A percentile compares a stretch with the other conserved stretches of the same genome.
These are phyloP conservation scores for Candida tammaniensis DNA, from an alignment of 805 yeast species.

Conservation along the genomic window DNA sequence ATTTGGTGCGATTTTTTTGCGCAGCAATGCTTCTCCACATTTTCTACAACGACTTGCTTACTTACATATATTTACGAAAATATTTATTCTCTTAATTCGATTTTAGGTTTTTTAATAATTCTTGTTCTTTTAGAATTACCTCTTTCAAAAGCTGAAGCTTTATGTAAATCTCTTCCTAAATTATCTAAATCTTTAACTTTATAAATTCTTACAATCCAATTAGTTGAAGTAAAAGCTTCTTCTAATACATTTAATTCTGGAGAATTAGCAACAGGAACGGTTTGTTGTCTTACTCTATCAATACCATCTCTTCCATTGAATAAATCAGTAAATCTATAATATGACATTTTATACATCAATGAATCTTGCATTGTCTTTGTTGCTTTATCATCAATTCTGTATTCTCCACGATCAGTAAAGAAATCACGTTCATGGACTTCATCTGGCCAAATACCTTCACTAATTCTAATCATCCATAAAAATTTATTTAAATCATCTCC, in stretches of 20 bases:
- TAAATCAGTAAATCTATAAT: conserved; percentile 77
- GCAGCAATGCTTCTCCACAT: conserved; percentile 1
- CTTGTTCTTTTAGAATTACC: conserved; percentile 36
- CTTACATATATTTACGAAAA: not conserved
- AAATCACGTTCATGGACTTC: conserved; percentile 83
- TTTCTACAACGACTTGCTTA: not conserved
- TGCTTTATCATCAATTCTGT: conserved; percentile 79
- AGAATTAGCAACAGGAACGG: conserved; percentile 50
- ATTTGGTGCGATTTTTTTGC: not conserved
- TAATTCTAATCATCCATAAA: conserved; percentile 97
- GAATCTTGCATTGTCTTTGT: conserved; percentile 84
- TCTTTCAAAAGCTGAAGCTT: conserved; percentile 54
- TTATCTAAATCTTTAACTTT: conserved; percentile 86
- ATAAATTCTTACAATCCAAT: conserved; percentile 95
- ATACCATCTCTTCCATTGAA: conserved; percentile 58
- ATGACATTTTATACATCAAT: conserved; percentile 92
- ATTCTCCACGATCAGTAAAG: conserved; percentile 85
- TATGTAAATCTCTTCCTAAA: conserved; percentile 73
- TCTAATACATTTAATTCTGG: conserved; percentile 71
- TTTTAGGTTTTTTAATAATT: conserved; percentile 48
- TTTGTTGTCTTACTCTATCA: conserved; percentile 90
- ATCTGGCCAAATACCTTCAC: conserved; percentile 99
- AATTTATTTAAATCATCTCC: conserved; percentile 97
- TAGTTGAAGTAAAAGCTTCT: conserved; percentile 92
- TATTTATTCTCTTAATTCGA: conserved; percentile 47